A percentile compares a stretch with the other conserved stretches of the same genome.
These are phyloP conservation scores for Aspergillus phoenicis DNA, from an alignment of 2,329 filamentous ascomycete genomes.

Conservation along the genomic window DNA sequence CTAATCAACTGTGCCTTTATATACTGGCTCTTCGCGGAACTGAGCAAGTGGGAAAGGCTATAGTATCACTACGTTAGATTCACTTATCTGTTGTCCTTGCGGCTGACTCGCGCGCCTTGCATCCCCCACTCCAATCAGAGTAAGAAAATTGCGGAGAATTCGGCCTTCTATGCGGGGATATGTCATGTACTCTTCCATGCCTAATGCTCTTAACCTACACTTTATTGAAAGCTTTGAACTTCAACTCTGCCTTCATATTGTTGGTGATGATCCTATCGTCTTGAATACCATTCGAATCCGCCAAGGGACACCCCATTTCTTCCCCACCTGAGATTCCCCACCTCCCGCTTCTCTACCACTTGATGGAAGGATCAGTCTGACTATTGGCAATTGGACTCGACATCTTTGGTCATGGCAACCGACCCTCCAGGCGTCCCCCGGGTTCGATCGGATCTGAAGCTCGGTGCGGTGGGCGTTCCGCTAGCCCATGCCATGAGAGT, in stretches of 20 bases:
- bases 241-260: no score
- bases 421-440: fast-evolving
- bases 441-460: no score
- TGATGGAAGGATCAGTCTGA: no score
- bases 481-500: no score
- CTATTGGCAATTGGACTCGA: no score
- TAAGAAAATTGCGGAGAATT: neutral
- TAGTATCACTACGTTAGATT: neutral
- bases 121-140: neutral
- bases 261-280: no score
- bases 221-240: neutral
- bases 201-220: neutral
- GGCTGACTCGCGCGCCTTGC: neutral
- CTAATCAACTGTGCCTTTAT: neutral
- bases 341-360: no score
- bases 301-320: no score
- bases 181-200: neutral
- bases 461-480: no score
- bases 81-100: neutral
- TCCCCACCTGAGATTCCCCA: no score
- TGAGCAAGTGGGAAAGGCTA: neutral
- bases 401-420: no score
- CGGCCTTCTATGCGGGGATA: neutral
- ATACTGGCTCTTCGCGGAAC: neutral
- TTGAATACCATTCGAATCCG: no score